Evolutionary conservation across 2,329 filamentous ascomycete species (phyloP).

Genomic region (Epichloe coenophiala): DNA sequence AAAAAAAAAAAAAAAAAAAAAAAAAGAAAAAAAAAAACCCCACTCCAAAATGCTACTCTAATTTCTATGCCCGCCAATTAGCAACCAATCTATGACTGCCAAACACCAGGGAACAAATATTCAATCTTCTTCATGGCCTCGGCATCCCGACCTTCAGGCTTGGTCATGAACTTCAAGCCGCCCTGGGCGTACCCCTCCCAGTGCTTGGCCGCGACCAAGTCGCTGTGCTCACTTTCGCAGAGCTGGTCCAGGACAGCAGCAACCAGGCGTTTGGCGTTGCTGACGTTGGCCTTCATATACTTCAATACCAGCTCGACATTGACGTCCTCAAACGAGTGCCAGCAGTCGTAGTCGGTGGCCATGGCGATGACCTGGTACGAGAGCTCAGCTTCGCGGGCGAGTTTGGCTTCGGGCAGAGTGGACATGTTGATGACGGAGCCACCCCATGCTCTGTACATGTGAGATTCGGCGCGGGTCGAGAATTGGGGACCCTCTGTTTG

Average conservation of each 20-base stretch:
- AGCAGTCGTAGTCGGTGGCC: conserved; percentile 99
- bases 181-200: conserved; percentile 64
- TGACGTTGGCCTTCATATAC: conserved; percentile 86
- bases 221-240: conserved; percentile 59
- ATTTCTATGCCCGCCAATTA: not conserved
- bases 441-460: conserved; percentile 90
- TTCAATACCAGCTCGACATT: conserved; percentile 95
- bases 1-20: not conserved
- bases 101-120: conserved; percentile 82
- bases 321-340: conserved; percentile 72
- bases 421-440: conserved; percentile 98
- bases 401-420: conserved; percentile 84
- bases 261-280: conserved; percentile 76
- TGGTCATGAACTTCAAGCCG: conserved; percentile 70
- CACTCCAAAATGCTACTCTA: not conserved
- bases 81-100: conserved; percentile 22
- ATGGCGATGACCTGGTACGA: conserved; percentile 98
- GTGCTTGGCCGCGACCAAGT: conserved; percentile 70
- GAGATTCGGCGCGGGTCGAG: conserved; percentile 86
- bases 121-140: conserved; percentile 69
- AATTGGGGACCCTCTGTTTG: conserved; percentile 85
- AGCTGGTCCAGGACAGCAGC: conserved; percentile 79
- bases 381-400: conserved; percentile 90
- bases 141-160: conserved; percentile 55
- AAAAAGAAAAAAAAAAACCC: no score